Conservation (phyloP, 2,329 filamentous ascomycete genomes). For the Monilinia polystroma region DNA sequence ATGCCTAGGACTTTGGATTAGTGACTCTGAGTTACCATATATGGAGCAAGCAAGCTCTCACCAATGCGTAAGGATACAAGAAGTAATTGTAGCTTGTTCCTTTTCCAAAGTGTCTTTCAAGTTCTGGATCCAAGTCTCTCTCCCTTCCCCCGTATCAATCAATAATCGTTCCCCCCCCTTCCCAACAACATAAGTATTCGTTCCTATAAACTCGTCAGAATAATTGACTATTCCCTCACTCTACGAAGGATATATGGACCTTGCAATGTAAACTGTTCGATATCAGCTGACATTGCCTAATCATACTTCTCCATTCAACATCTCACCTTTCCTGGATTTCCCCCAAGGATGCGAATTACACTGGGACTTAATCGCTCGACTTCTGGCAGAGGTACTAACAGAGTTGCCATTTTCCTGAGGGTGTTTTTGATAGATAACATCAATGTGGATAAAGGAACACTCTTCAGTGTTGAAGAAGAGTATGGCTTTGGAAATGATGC, state of each 20-base stretch:
- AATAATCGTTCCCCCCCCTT: slow-evolving; percentile 71
- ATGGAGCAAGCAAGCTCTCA: neutral
- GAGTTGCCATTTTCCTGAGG: slow-evolving; percentile 37
- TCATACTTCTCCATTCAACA: neutral
- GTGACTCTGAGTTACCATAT: neutral
- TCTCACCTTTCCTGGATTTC: slow-evolving; percentile 81
- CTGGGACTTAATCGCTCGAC: slow-evolving; percentile 75
- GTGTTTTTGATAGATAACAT: slow-evolving; percentile 12
- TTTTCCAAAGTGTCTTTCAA: slow-evolving; percentile 63
- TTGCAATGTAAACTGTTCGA: slow-evolving; percentile 58
- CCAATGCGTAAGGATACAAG: slow-evolving; percentile 84
- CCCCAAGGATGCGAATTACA: slow-evolving; percentile 81
- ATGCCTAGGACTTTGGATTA: slow-evolving; percentile 48
- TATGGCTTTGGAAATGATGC: slow-evolving; percentile 11
- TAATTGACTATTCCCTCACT: neutral
- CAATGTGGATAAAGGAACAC: neutral
- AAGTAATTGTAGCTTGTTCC: slow-evolving; percentile 67
- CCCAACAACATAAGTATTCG: slow-evolving; percentile 93
- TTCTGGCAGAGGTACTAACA: slow-evolving; percentile 54
- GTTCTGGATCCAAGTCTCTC: slow-evolving; percentile 65
- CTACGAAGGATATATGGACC: slow-evolving; percentile 41
- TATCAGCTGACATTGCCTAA: slow-evolving; percentile 22
- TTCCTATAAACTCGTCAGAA: slow-evolving; percentile 61
- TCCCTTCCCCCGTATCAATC: slow-evolving; percentile 84
- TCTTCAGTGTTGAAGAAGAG: neutral